Evolutionary conservation across 768 basidiomycete genomes (phyloP).

Genomic region (Boletellus emodensis): DNA sequence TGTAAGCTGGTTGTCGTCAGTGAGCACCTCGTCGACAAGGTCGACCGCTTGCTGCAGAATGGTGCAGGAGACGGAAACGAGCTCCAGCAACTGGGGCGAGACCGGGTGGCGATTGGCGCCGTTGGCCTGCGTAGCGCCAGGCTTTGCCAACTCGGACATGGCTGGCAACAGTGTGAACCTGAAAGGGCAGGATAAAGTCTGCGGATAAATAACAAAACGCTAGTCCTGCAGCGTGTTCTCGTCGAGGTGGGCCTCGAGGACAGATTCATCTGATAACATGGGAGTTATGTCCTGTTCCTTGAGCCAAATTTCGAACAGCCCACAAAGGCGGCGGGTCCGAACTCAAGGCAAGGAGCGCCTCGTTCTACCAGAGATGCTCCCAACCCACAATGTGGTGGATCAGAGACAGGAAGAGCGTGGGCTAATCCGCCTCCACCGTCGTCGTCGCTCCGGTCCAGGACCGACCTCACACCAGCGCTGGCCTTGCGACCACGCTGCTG

Average conservation of each 20-base stretch:
- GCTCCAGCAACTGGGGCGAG: conserved; percentile 42
- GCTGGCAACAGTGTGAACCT: conserved; percentile 7
- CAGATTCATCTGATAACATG: conserved; percentile 15
- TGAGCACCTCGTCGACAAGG: conserved; percentile 61
- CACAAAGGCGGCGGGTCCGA: conserved; percentile 51
- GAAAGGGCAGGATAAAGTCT: not conserved
- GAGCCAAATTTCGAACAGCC: conserved; percentile 78
- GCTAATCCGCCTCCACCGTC: conserved; percentile 54
- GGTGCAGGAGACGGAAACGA: conserved; percentile 63
- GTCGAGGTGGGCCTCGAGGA: conserved; percentile 23
- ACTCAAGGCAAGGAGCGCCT: conserved; percentile 69
- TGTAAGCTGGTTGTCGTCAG: conserved; percentile 65
- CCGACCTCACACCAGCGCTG: not conserved
- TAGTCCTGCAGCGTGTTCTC: conserved; percentile 11
- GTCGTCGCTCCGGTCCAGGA: conserved; percentile 63
- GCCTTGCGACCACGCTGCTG: conserved; percentile 32
- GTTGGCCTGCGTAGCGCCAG: conserved; percentile 10
- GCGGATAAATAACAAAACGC: not conserved
- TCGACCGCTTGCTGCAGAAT: conserved; percentile 72
- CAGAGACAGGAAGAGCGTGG: conserved; percentile 67
- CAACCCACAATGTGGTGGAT: conserved; percentile 38
- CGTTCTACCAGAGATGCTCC: conserved; percentile 63
- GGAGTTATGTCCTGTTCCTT: conserved; percentile 46
- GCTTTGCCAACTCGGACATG: conserved; percentile 23
- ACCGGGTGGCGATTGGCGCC: not conserved